Percentiles rank a stretch among this genome's conserved stretches.
These are phyloP conservation scores for Colletotrichum trifolii DNA, from an alignment of 2,329 filamentous ascomycete genomes.

Conservation along the genomic window DNA sequence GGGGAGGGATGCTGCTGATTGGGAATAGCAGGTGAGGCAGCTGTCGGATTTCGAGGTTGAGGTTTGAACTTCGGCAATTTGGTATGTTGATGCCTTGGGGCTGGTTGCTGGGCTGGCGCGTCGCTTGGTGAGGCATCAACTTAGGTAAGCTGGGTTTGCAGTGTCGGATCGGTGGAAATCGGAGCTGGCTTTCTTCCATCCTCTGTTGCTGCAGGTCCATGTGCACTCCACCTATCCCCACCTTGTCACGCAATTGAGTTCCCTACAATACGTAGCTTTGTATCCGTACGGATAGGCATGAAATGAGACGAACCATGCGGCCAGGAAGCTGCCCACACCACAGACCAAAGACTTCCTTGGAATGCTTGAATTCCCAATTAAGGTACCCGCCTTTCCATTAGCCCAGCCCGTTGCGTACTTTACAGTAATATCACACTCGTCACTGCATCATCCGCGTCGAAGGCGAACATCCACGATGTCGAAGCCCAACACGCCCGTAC, in stretches of 20 bases:
- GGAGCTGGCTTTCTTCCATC: constrained; percentile 17
- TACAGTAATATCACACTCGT: constrained; percentile 37
- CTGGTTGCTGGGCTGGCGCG: background rate
- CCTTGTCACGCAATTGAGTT: constrained; percentile 15
- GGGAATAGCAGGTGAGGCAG: constrained; percentile 29
- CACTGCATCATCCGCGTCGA: constrained; percentile 16
- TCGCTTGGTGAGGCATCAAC: constrained; percentile 49
- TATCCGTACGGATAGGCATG: too few relatives aligned
- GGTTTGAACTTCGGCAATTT: constrained; percentile 53
- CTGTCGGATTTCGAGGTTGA: constrained; percentile 48
- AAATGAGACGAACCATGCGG: constrained; percentile 1
- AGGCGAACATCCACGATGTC: constrained; percentile 6
- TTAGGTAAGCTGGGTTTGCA: constrained; percentile 34
- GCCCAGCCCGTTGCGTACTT: constrained; percentile 23
- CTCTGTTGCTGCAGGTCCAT: background rate
- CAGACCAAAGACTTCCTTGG: too few relatives aligned
- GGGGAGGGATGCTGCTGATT: constrained; percentile 34
- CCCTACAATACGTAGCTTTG: background rate
- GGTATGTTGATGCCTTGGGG: constrained; percentile 53
- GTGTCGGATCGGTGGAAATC: constrained; percentile 31
- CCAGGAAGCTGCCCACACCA: background rate
- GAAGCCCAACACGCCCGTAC: constrained; percentile 27
- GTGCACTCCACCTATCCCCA: background rate
- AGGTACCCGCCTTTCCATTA: constrained; percentile 10
- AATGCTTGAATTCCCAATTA: constrained; percentile 19